Evolutionary conservation across 2,329 filamentous ascomycete genomes (phyloP).

Genomic region (Lithohypha guttulata): DNA sequence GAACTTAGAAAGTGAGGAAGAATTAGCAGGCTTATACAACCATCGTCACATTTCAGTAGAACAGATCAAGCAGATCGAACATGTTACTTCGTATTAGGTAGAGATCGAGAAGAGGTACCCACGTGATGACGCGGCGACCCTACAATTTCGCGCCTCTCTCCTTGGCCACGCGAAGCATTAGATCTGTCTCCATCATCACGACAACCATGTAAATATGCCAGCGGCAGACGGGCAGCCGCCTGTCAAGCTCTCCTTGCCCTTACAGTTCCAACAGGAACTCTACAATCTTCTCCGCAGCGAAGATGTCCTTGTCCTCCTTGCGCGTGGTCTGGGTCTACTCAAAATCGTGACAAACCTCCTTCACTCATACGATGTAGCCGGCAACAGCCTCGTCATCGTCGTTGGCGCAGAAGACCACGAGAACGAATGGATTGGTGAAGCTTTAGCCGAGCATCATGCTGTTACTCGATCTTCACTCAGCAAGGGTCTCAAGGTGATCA

Average conservation of each 20-base stretch:
- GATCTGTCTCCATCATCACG: background rate
- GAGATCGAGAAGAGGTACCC: too few relatives aligned
- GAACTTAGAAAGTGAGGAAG: too few relatives aligned
- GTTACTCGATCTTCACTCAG: constrained; percentile 74
- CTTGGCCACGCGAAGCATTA: too few relatives aligned
- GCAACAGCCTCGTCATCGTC: constrained; percentile 82
- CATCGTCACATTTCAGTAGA: too few relatives aligned
- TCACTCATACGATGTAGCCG: constrained; percentile 91
- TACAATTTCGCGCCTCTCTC: too few relatives aligned
- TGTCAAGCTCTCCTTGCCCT: constrained; percentile 53
- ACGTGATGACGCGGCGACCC: too few relatives aligned
- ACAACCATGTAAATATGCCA: constrained; percentile 28
- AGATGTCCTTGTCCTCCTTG: constrained; percentile 88
- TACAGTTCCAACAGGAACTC: constrained; percentile 87
- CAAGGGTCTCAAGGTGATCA: constrained; percentile 79
- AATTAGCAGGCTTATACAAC: too few relatives aligned
- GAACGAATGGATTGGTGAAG: constrained; percentile 94
- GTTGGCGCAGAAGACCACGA: constrained; percentile 86
- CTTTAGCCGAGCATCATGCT: constrained; percentile 86
- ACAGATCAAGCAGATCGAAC: too few relatives aligned
- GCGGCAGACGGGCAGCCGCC: constrained; percentile 35
- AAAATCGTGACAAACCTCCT: constrained; percentile 91
- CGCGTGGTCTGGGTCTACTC: constrained; percentile 81
- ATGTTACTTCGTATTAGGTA: too few relatives aligned
- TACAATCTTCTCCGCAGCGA: constrained; percentile 82